Conservation (phyloP, 2,329 filamentous ascomycete species). For the Tolypocladium tundrense region DNA sequence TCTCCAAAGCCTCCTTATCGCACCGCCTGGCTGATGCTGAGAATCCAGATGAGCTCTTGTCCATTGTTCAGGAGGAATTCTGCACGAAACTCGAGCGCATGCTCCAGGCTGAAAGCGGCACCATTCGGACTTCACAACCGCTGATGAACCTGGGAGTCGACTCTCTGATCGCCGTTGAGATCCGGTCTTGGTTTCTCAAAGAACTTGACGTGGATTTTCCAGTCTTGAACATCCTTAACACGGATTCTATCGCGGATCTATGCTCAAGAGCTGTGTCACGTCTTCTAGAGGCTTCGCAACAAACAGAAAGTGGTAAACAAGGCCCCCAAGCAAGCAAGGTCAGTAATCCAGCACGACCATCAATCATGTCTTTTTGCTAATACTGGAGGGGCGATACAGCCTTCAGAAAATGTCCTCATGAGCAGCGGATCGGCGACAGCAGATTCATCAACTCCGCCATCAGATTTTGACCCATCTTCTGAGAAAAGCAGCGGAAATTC, state of each 20-base stretch:
- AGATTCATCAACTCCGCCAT: neutral
- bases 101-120: neutral
- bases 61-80: neutral
- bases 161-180: constrained; percentile 22
- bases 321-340: neutral
- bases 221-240: constrained; percentile 26
- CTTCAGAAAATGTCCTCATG: neutral
- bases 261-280: constrained; percentile 2
- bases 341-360: neutral
- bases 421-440: neutral
- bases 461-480: neutral
- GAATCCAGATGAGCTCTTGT: neutral
- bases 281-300: neutral
- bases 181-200: constrained; percentile 39
- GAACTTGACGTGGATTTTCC: constrained; percentile 31
- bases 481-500: neutral
- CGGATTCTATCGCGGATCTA: constrained; percentile 7
- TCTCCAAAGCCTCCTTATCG: neutral
- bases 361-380: neutral
- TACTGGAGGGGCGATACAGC: neutral
- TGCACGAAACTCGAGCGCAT: constrained; percentile 1
- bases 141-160: constrained; percentile 16
- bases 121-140: neutral
- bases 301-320: neutral
- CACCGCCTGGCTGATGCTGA: neutral